These are phyloP conservation scores for Suillus discolor DNA, from an alignment of 768 basidiomycete species.

Conservation along the genomic window DNA sequence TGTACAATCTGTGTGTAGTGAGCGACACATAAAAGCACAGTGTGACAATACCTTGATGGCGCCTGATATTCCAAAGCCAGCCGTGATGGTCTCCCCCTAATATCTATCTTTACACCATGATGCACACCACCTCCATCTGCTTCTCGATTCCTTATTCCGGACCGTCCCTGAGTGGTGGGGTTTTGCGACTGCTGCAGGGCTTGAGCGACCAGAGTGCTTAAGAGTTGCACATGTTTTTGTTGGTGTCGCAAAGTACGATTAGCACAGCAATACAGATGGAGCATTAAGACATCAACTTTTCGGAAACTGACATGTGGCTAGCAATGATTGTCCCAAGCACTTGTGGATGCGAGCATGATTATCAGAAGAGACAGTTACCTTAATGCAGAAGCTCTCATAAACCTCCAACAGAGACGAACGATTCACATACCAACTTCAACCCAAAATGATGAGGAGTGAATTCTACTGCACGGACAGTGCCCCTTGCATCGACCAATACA, in stretches of 20 bases:
- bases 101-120: conserved; percentile 96
- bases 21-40: conserved; percentile 9
- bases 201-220: conserved; percentile 62
- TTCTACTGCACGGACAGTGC: conserved; percentile 82
- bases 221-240: conserved; percentile 62
- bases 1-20: conserved; percentile 62
- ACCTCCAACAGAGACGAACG: neutral
- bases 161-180: conserved; percentile 32
- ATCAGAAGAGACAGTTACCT: conserved; percentile 92
- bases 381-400: conserved; percentile 4
- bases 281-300: conserved; percentile 71
- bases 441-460: conserved; percentile 90
- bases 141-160: conserved; percentile 65
- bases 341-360: conserved; percentile 89
- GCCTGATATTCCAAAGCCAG: conserved; percentile 70
- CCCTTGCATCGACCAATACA: conserved; percentile 79
- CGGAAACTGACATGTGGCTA: conserved; percentile 74
- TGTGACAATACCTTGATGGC: conserved; percentile 63
- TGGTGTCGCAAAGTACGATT: conserved; percentile 62
- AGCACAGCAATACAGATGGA: conserved; percentile 47
- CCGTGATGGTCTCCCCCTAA: conserved; percentile 91
- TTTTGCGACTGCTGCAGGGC: conserved; percentile 56
- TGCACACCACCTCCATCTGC: conserved; percentile 89
- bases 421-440: conserved; percentile 70
- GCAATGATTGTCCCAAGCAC: conserved; percentile 72